Percentiles rank a stretch among this genome's conserved stretches.
phyloP scores from a whole-genome alignment of 495 filamentous ascomycete genomes.

The Saxophila tyrrhenica region DNA sequence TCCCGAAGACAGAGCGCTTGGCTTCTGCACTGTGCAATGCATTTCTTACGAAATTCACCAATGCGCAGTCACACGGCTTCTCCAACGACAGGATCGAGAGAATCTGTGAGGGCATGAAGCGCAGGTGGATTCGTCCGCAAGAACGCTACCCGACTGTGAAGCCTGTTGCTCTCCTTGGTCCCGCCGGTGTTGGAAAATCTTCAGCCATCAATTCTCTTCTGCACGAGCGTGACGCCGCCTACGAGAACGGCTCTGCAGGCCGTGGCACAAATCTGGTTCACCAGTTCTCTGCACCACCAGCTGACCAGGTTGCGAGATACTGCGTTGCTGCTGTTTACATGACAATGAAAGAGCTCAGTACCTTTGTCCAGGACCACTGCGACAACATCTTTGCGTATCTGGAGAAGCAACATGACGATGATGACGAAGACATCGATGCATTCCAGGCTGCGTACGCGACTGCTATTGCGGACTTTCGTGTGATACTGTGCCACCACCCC shows the following conservation, averaged over 20 bases:
- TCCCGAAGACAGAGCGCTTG: background rate
- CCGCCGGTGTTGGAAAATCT: slow-evolving; percentile 6
- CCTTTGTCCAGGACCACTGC: background rate
- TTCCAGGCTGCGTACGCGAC: background rate
- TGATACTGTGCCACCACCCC: background rate
- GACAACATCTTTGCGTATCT: background rate
- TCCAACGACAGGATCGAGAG: background rate
- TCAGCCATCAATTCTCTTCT: background rate
- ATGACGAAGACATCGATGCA: background rate
- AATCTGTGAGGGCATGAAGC: background rate
- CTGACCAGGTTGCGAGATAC: background rate
- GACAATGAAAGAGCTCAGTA: background rate
- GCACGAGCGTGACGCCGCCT: background rate
- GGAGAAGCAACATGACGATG: background rate
- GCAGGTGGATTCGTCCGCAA: background rate
- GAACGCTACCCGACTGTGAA: background rate
- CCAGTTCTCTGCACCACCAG: background rate
- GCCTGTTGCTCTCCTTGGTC: background rate
- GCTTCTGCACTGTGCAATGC: background rate
- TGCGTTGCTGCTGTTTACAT: background rate
- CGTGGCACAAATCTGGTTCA: slow-evolving; percentile 2
- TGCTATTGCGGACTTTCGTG: background rate
- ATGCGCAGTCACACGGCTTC: background rate
- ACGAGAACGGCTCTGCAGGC: background rate
- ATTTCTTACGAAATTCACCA: background rate